Evolutionary conservation across 2,329 filamentous ascomycete species (phyloP), one percentile per base, ranked within the genome.

Genomic region (Onygenales sp.): DNA sequence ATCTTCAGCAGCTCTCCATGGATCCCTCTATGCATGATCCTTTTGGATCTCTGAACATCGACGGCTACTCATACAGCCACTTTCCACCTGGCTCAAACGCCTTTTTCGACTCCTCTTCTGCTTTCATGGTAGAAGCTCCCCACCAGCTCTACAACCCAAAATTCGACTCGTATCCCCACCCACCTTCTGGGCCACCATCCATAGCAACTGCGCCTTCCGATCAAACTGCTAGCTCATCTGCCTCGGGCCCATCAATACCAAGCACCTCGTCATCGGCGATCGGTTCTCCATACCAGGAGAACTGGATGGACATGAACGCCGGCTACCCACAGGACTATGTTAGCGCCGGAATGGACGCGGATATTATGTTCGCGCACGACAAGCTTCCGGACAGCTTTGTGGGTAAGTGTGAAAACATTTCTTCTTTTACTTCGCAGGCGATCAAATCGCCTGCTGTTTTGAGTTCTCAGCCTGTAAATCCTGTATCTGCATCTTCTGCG

Each of bases 201-300:
- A 56, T 65, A 48, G 57, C 66, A n/a, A 57, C 61, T 13, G 60
- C 64, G 5, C 59, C 61, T 6, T 55, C 60, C 4, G 72, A 74
- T 13, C 61, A 62, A 27, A 75, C 77, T 13, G 80, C 46, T 27
- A 76, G 78, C 57, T 89, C 78, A 56, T 82, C 78, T 55, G 77
- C 76, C 27, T 85, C 81, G 55, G 83, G 70, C 53, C 80, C 74
- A 51, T 87, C 85, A 50, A 66, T 73, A 57, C 70, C 68, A 57
- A 75, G 72, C 57, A 81, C 81, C 3, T 75, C 83, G 6, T 86
- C 84, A 1, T 87, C 84, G 7, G 81, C 80, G 52, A 79, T 84
- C 57, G 83, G 83, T 54, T 87, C 84, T 21, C 84, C 84, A 31
- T 80, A 82, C 61, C 76, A 81, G 50, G 75, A 82, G 45, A 80